phyloP scores from a whole-genome alignment of 2,329 filamentous ascomycete species.

The Claviceps pusilla region DNA sequence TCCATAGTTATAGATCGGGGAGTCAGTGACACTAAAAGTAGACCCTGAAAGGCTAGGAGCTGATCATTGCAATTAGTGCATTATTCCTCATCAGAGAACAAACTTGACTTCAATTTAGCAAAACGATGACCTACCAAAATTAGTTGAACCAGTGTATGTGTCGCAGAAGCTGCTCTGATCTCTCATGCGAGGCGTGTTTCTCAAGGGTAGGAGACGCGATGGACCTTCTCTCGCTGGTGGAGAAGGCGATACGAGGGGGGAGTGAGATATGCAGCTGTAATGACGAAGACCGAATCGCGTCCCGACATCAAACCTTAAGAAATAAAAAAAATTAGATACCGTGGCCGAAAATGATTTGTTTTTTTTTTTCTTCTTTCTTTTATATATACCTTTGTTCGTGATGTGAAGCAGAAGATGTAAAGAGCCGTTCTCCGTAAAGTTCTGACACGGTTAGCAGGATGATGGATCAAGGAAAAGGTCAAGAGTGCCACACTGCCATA shows the following conservation, averaged over 20 bases:
- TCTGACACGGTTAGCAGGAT: conserved; percentile 12
- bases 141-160: conserved; percentile 3
- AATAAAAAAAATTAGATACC: conserved; percentile 3
- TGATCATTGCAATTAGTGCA: conserved; percentile 4
- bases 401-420: conserved; percentile 8
- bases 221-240: conserved; percentile 16
- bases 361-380: neutral
- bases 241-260: conserved; percentile 24
- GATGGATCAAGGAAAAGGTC: neutral
- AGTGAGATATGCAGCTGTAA: conserved; percentile 23
- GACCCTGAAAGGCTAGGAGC: conserved; percentile 15
- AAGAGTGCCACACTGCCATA: conserved; percentile 7
- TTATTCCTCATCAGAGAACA: neutral
- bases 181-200: conserved; percentile 12
- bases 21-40: conserved; percentile 16
- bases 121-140: conserved; percentile 4
- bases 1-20: conserved; percentile 17
- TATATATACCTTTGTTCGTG: conserved; percentile 13
- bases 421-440: conserved; percentile 11
- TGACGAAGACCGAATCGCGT: conserved; percentile 20
- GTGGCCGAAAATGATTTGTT: neutral
- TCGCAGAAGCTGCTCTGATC: conserved; percentile 6
- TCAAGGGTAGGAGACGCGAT: conserved; percentile 11
- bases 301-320: conserved; percentile 18
- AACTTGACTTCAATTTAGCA: neutral